Base-by-base conservation (phyloP, 2,329 filamentous ascomycete species). In the Aureobasidium sp. region DNA sequence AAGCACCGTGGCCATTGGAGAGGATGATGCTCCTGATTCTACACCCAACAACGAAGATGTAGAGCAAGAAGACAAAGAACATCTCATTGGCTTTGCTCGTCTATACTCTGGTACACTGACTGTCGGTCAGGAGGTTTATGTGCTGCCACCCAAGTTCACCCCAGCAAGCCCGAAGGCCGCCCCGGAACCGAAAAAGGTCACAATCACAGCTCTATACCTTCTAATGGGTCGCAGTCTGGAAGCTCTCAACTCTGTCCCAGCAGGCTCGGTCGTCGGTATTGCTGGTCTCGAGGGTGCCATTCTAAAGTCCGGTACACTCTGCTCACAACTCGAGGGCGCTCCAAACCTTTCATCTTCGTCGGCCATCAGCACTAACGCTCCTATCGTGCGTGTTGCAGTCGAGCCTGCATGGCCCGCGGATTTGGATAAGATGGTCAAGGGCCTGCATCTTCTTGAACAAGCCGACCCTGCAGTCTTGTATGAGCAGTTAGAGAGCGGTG, bases 391-490 rank as follows among this genome's bases (percentile, higher is more conserved):
- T 47, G 91, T 98, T 17, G 90, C 93, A 0, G 74, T 98, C n/a
- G 93, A 98, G 67, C 93, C 93, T 0, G 84, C 83, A 53, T 94
- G 93, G 67, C 93, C 93, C 0, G 84, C 82, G 22, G 90, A 98
- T 65, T 75, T 98, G 19, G 86, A 93, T 67, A 96, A 94, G 72
- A 94, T 98, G 90, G 90, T 98, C 54, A 79, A 81, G 5, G 93
- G 93, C 0, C 74, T 98, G 49, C 84, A 84, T 57, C 74, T 98
- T 16, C 80, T 98, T 1, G 90, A 95, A 27, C 90, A 96, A 65
- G 94, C 90, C 62, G 93, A 98, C 63, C 91, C 93, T 0, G 97
- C 93, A 63, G 93, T 91, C 12, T 85, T 95, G 66, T 98, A 98
- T 62, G 90, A 97, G 66, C 88, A 95, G 47, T 85, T 97, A 49